Evolutionary conservation across 106 monocot genomes (phyloP), one percentile per base, ranked within the genome.

Genomic region (Acorus gramineus): DNA sequence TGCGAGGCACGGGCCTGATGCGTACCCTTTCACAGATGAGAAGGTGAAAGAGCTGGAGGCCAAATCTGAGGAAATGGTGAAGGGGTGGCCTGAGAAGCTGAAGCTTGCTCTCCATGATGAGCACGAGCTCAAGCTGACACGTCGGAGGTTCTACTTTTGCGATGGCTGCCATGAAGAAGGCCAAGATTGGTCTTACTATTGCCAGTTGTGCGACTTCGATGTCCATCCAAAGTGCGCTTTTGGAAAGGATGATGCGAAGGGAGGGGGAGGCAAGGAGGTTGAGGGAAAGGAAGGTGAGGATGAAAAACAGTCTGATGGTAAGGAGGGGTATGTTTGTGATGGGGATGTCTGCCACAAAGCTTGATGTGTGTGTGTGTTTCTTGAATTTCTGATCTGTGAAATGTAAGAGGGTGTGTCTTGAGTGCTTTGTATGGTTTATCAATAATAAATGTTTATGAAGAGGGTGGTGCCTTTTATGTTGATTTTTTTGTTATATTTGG

Each of bases 1-100:
- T 4, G 60, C 58, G 70, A 68, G 28, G 4, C 64, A 83, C 28
- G 85, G 87, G 6, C 75, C 78, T 2, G 62, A 72, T 47, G 83
- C 83, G 3, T 80, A 79, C 63, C 87, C 86, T 9, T 86, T 86
- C 62, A 80, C 79, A 0, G 69, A 86, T 11, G 86, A 82, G 59
- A 53, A 59, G 11, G 49, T 80, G 4, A 65, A 56, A 49, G 56
- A 77, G 61, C 64, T 86, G 3, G 71, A 83, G 59, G 71, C 52
- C 9, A 67, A 73, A 47, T 14, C 52, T 2, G 75, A 74, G 42
- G 84, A 79, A 60, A 73, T 62, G 66, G 72, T 59, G 2, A 84
- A 75, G 67, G n/a, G 12, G 50, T 75, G 72, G 79, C 79, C 78
- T 7, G 59, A 73, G 66, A 76, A 58, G 52, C 10, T 79, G 56